Evolutionary conservation across 352 stramenopile genomes (phyloP), one percentile per base, ranked within the genome.

Genomic region (Phytophthora sp.): DNA sequence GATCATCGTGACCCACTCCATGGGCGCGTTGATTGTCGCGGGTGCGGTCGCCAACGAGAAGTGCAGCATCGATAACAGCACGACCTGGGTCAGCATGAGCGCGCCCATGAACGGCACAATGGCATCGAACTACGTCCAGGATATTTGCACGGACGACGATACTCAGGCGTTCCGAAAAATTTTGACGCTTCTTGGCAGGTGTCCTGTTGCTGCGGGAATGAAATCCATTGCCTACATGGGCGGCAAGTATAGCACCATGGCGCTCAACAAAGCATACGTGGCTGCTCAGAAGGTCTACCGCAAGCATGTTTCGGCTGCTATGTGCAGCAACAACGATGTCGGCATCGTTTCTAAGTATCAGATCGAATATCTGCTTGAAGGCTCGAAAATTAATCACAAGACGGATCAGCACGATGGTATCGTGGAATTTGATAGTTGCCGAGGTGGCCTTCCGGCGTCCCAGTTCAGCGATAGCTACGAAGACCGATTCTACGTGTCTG

Each of bases 401-500:
- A 76, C 62, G 2, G 38, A 34, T 4, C 23, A 69, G 21, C 69
- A 79, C 37, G 72, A 77, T 54, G 72, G 67, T 10, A 13, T 77
- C 12, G 63, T 88, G 24, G 74, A 77, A 41, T 87, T 64, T 39
- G 56, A 83, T 10, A 88, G 78, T 55, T 90, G 81, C 49, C 39
- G 58, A 20, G 70, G 48, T 6, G 77, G 77, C 2, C 54, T 88
- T 1, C 39, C 66, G 3, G 42, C 23, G 17, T 54, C 56, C 20
- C 61, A 76, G 18, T 88, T 84, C 42, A 56, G 59, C 31, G 57
- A 64, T 18, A 72, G 26, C 41, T 84, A 82, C 71, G 53, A 50
- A n/a, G 68, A 68, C n/a, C 48, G 30, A 27, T 84, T 85, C 60
- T 91, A 91, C 62, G 56, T 79, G 41, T 76, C 77, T 8, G 71